phyloP scores from a whole-genome alignment of 2,329 filamentous ascomycete species.

The Colletotrichum scovillei region DNA sequence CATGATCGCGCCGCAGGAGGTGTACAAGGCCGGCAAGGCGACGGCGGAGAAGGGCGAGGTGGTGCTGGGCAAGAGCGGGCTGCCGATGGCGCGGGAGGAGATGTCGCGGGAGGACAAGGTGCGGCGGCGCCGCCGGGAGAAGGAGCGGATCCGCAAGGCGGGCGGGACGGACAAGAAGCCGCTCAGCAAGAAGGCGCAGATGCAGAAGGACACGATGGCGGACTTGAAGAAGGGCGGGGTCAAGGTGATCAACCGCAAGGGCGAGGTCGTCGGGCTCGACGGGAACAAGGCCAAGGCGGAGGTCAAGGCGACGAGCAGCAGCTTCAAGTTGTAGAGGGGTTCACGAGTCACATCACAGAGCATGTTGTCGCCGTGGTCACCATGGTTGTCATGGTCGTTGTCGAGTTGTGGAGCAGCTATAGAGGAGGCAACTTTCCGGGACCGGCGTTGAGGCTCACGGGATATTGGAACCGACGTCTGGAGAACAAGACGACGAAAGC shows the following conservation, averaged over 20 bases:
- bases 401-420: background rate
- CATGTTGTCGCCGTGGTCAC: too few relatives aligned
- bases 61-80: constrained; percentile 76
- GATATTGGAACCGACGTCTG: background rate
- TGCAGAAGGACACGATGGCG: constrained; percentile 64
- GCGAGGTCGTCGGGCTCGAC: constrained; percentile 84
- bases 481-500: background rate
- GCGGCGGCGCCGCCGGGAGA: constrained; percentile 80
- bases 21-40: constrained; percentile 84
- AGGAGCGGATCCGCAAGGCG: constrained; percentile 84
- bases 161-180: constrained; percentile 60
- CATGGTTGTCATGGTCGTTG: background rate
- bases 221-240: constrained; percentile 87
- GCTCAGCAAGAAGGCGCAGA: constrained; percentile 67
- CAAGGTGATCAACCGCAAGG: constrained; percentile 91
- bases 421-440: background rate
- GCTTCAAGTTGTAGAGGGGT: constrained; percentile 68
- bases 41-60: constrained; percentile 76
- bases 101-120: constrained; percentile 89
- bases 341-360: background rate
- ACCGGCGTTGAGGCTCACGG: constrained; percentile 21
- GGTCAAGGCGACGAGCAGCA: constrained; percentile 64
- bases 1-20: constrained; percentile 91
- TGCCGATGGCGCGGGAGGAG: constrained; percentile 84
- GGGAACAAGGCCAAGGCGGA: constrained; percentile 76